Evolutionary conservation across 768 basidiomycete genomes (phyloP), one percentile per base, ranked within the genome.

Genomic region (Psilocybe azurescens): DNA sequence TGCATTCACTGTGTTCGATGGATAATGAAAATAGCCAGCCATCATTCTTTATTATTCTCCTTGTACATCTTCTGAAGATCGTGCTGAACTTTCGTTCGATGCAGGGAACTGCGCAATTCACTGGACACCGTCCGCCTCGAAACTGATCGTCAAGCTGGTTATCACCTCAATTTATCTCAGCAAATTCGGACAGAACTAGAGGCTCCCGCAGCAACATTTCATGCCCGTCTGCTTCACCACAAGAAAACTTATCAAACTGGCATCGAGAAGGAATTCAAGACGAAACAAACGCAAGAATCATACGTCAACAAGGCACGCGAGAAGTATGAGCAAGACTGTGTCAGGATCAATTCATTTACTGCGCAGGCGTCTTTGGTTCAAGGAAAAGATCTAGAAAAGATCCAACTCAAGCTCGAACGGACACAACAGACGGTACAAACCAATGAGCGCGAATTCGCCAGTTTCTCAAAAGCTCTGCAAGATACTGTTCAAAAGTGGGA

Each of bases 401-500:
- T 97, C 41, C 86, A 89, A 32, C 69, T 87, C 58, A 97, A 95
- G 77, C 82, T 98, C 20, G 95, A 97, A 69, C 86, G 91, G 32
- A 93, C 93, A n/a, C 89, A 94, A 65, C 89, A 92, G 76, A 95
- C 94, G 0, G 94, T 99, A 1, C 89, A 90, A 60, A 83, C 86
- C 7, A 97, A 97, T 73, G 95, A 99, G 75, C 86, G 90, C 39
- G 97, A 99, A 62, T 98, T 94, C 70, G 83, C 85, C n/a, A 92
- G 91, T 71, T 95, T 95, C 72, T 86, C 92, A 2, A 86, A 86
- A 58, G 89, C 88, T 0, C 75, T 97, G 44, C 85, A 87, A 65
- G 91, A 93, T 53, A 97, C 94, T 13, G 82, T 85, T 20, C 81
- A 78, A 53, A 90, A 91, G 69, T 99, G 97, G 97, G 95, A 97